Evolutionary conservation across 2,329 filamentous ascomycete genomes (phyloP).

Genomic region (Sclerotinia subarctica): DNA sequence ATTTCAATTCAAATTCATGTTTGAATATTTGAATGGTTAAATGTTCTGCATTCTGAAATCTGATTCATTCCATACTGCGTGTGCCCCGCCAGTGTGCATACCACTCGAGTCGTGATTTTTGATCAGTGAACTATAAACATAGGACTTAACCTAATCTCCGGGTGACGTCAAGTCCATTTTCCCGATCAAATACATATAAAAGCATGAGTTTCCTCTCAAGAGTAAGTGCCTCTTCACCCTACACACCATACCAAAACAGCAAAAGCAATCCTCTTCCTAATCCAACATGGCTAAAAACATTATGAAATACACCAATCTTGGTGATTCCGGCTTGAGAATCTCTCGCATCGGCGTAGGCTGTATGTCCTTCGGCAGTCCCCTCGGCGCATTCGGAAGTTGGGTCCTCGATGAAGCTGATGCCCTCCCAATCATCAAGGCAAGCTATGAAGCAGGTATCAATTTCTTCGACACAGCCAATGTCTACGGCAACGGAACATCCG

Average conservation of each 20-base stretch:
- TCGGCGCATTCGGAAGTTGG: conserved; percentile 15
- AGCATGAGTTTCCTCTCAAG: background rate
- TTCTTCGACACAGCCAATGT: conserved; percentile 48
- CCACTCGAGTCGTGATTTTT: background rate
- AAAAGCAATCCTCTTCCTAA: background rate
- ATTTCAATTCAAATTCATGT: background rate
- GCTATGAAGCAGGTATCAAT: conserved; percentile 50
- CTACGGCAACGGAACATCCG: conserved; percentile 53
- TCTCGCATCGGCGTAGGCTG: conserved; percentile 51
- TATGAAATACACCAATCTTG: conserved; percentile 34
- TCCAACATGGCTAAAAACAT: background rate
- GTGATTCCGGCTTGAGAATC: conserved; percentile 51
- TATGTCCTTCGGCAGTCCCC: conserved; percentile 47
- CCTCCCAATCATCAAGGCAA: conserved; percentile 51
- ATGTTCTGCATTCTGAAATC: background rate
- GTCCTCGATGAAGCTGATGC: conserved; percentile 36
- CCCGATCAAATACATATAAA: background rate
- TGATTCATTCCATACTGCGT: background rate
- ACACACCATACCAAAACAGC: background rate
- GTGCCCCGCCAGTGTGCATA: background rate
- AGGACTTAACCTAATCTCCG: conserved; percentile 4
- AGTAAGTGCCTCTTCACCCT: background rate
- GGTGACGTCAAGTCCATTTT: background rate
- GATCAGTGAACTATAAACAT: background rate
- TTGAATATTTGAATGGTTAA: too few relatives aligned